phyloP scores from a whole-genome alignment of 1,284 basidiomycete genomes.

The Ganoderma meredithae region DNA sequence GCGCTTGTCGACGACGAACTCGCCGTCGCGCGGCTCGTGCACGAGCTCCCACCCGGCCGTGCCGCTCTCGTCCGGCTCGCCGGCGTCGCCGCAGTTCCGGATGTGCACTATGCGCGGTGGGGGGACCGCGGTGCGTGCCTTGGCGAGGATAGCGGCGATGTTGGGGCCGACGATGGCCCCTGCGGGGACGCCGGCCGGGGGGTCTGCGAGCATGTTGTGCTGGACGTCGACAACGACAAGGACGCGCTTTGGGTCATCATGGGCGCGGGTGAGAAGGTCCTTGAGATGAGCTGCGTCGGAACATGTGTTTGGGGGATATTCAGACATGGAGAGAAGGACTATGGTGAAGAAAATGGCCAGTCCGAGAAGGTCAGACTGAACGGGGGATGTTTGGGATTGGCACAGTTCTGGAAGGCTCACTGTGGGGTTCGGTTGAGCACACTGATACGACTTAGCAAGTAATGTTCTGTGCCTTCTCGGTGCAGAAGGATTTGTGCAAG shows the following conservation, averaged over 20 bases:
- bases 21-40: conserved; percentile 54
- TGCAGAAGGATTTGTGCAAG: background rate
- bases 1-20: conserved; percentile 66
- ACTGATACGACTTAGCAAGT: background rate
- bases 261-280: conserved; percentile 3
- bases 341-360: background rate
- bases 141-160: conserved; percentile 55
- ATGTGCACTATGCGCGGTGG: conserved; percentile 71
- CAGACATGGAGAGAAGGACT: background rate
- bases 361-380: background rate
- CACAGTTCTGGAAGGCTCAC: background rate
- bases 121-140: conserved; percentile 54
- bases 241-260: conserved; percentile 45
- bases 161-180: conserved; percentile 52
- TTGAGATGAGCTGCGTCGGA: background rate
- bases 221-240: conserved; percentile 71
- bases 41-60: conserved; percentile 65
- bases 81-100: conserved; percentile 64
- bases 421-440: background rate
- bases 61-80: conserved; percentile 64
- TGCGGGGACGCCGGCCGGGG: conserved; percentile 58
- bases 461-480: background rate
- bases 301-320: background rate
- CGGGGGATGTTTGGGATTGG: conserved; percentile 4
- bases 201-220: conserved; percentile 53